Base-by-base conservation (phyloP, 192 early-diverging fungal species). In the Coemansia sp. region DNA sequence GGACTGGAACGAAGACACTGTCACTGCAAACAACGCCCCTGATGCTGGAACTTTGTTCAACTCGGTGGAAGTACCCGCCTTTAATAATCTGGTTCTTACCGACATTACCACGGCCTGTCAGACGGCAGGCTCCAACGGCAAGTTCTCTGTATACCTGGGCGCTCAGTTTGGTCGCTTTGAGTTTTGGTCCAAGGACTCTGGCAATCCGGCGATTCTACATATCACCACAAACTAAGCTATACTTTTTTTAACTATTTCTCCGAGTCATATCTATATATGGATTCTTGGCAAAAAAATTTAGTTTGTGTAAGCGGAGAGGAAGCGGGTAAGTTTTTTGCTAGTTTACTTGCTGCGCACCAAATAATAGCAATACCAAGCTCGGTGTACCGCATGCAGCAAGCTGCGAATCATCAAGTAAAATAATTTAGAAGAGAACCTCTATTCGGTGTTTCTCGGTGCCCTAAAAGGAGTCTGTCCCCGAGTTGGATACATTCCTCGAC, bases 171-270 rank as follows among this genome's bases (percentile, higher is more conserved):
- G 36, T 8, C 34, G 31, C 58, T 78, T 75, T 24, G 68, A 74
- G 58, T 77, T 84, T 58, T 77, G 74, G 77, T 84, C 82, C n/a
- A 71, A 72, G 64, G 72, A 84, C 52, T 79, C 82, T 12, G 82
- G 82, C 15, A 84, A 80, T 36, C 82, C 82, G 12, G 78, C 82
- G 6, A 84, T 80, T 64, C 69, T 83, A 1, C 64, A 70, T 39
- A 44, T 74, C 31, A 73, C 64, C 40, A 69, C 64, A 18, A 60
- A 68, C n/a, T 70, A 69, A 69, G 24, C n/a, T 20, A 33, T 29
- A 24, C 1, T 34, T 11, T 44, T 43, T 27, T 27, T 27, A 34
- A 57, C 41, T 57, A 20, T 72, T 27, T 57, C 3, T 16, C 40
- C 15, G 41, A 31, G 53, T 31, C 53, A 31, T n/a, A 49, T 49